Percentiles rank a stretch among this genome's conserved stretches.
phyloP scores from a whole-genome alignment of 2,329 filamentous ascomycete species.

The Talaromyces sp. region DNA sequence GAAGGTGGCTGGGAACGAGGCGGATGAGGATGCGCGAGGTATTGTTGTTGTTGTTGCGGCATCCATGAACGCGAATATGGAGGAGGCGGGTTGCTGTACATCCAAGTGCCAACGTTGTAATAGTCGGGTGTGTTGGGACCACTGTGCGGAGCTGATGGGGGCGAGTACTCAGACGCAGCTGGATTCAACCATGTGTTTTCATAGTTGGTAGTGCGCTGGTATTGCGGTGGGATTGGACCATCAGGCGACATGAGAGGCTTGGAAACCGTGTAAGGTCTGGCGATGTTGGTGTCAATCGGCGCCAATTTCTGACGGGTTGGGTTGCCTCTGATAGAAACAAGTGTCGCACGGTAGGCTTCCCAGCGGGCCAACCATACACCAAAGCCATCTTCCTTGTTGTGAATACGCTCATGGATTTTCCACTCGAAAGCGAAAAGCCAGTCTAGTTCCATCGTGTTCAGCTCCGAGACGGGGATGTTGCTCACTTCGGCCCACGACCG shows the following conservation, averaged over 20 bases:
- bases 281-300: slow-evolving; percentile 61
- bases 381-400: slow-evolving; percentile 66
- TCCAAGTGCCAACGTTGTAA: slow-evolving; percentile 40
- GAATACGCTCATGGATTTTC: slow-evolving; percentile 80
- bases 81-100: slow-evolving; percentile 37
- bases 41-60: slow-evolving; percentile 18
- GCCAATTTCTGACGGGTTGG: slow-evolving; percentile 49
- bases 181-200: slow-evolving; percentile 50
- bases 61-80: slow-evolving; percentile 38
- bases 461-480: slow-evolving; percentile 74
- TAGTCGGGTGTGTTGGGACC: slow-evolving; percentile 45
- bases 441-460: slow-evolving; percentile 80
- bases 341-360: slow-evolving; percentile 57
- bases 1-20: slow-evolving; percentile 42
- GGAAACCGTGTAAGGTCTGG: slow-evolving; percentile 46
- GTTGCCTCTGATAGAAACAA: slow-evolving; percentile 38
- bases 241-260: slow-evolving; percentile 47
- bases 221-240: slow-evolving; percentile 46
- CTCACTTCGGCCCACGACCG: slow-evolving; percentile 95
- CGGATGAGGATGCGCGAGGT: slow-evolving; percentile 29
- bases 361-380: slow-evolving; percentile 61
- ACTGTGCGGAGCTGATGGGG: slow-evolving; percentile 46
- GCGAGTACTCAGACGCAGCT: slow-evolving; percentile 46
- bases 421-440: slow-evolving; percentile 81
- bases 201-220: slow-evolving; percentile 41